Conservation (phyloP, 1,284 basidiomycete species). For the Microbotryomycetes sp. region DNA sequence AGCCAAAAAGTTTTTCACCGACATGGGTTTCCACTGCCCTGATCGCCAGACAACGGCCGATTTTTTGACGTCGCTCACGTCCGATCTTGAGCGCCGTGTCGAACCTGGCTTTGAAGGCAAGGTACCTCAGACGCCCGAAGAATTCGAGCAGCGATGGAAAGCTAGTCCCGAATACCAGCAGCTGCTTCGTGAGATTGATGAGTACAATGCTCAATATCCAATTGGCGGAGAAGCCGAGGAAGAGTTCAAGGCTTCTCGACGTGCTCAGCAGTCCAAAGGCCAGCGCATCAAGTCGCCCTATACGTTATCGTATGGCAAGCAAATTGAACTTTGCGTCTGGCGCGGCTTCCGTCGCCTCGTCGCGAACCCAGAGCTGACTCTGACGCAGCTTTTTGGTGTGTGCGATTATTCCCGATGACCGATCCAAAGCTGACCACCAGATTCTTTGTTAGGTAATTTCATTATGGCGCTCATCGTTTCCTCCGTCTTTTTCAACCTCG, state of each 20-base stretch:
- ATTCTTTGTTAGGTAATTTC: slow-evolving; percentile 41
- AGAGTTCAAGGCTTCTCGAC: slow-evolving; percentile 42
- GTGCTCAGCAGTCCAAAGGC: slow-evolving; percentile 44
- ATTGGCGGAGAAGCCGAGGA: slow-evolving; percentile 41
- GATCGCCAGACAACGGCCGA: slow-evolving; percentile 63
- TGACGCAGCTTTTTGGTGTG: slow-evolving; percentile 32
- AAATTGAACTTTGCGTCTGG: slow-evolving; percentile 43
- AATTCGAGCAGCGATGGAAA: slow-evolving; percentile 40
- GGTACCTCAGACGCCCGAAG: slow-evolving; percentile 30
- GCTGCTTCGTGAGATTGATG: slow-evolving; percentile 41
- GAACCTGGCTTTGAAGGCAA: slow-evolving; percentile 34
- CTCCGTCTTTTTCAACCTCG: slow-evolving; percentile 44
- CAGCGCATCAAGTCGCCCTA: slow-evolving; percentile 43
- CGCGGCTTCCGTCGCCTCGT: slow-evolving; percentile 43
- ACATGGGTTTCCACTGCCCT: slow-evolving; percentile 58
- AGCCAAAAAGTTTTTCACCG: slow-evolving; percentile 69
- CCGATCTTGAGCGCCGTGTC: slow-evolving; percentile 39
- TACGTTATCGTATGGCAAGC: slow-evolving; percentile 43
- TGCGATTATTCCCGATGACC: background rate
- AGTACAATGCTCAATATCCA: slow-evolving; percentile 42
- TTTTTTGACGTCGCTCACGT: slow-evolving; percentile 43
- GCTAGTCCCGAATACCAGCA: slow-evolving; percentile 39
- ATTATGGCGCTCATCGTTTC: slow-evolving; percentile 44
- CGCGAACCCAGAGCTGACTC: slow-evolving; percentile 43
- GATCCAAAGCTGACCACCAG: background rate